Evolutionary conservation across 2,329 filamentous ascomycete species (phyloP).

Genomic region (Fusarium redolens): DNA sequence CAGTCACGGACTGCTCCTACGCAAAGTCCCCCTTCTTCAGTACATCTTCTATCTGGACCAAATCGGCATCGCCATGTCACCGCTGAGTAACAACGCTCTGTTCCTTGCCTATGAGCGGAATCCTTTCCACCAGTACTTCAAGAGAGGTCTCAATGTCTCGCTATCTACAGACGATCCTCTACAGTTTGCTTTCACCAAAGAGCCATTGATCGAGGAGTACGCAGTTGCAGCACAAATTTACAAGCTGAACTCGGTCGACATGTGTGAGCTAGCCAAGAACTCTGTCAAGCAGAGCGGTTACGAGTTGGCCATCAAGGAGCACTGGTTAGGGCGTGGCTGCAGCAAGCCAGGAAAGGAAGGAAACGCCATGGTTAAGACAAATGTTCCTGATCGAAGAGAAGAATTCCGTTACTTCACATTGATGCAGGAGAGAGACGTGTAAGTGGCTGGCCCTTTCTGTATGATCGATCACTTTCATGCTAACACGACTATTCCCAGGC

Average conservation of each 20-base stretch:
- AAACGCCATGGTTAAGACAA: constrained; percentile 95
- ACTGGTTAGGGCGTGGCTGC: constrained; percentile 88
- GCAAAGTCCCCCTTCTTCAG: constrained; percentile 93
- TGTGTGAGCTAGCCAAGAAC: constrained; percentile 98
- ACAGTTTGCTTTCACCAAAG: constrained; percentile 98
- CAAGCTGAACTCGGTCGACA: constrained; percentile 95
- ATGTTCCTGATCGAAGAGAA: constrained; percentile 92
- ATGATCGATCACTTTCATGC: background rate
- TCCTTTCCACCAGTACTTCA: constrained; percentile 95
- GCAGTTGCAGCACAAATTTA: constrained; percentile 98
- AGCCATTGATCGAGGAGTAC: constrained; percentile 97
- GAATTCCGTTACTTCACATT: constrained; percentile 90
- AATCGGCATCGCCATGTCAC: constrained; percentile 99
- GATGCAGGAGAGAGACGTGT: constrained; percentile 86
- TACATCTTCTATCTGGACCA: constrained; percentile 99
- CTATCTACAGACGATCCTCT: constrained; percentile 96
- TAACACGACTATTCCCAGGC: constrained; percentile 44
- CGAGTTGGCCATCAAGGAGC: constrained; percentile 86
- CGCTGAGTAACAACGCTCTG: constrained; percentile 94
- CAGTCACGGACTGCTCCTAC: constrained; percentile 89
- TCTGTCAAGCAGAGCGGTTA: constrained; percentile 96
- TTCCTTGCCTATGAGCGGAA: constrained; percentile 98
- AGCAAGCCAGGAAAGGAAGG: constrained; percentile 82
- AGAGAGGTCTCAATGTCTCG: constrained; percentile 92
- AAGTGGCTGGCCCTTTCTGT: constrained; percentile 52